Percentiles rank a stretch among this genome's conserved stretches.
Conservation (phyloP, 768 basidiomycete species). For the Suillus variegatus region DNA sequence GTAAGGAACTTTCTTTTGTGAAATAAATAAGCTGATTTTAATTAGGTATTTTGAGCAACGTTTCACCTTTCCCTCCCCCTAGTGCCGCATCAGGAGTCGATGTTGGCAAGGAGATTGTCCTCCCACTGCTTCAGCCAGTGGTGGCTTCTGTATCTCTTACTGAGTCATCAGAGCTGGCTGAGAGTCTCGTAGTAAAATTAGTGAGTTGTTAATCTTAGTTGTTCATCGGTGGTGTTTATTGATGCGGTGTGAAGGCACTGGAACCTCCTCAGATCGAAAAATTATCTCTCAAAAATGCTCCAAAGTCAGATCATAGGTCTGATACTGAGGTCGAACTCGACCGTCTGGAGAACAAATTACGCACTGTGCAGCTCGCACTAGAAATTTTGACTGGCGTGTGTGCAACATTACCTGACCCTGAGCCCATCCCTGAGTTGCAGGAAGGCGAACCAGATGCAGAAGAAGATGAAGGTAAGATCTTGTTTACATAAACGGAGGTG, state of each 20-base stretch:
- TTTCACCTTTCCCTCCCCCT: slow-evolving; percentile 74
- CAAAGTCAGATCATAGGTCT: slow-evolving; percentile 78
- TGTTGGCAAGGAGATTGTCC: slow-evolving; percentile 67
- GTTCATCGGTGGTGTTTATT: background rate
- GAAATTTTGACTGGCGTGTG: slow-evolving; percentile 89
- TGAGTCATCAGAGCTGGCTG: slow-evolving; percentile 49
- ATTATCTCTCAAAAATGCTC: slow-evolving; percentile 60
- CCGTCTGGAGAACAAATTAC: slow-evolving; percentile 65
- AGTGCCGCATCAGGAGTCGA: slow-evolving; percentile 62
- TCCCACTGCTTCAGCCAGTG: slow-evolving; percentile 70
- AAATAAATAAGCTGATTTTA: slow-evolving; percentile 3
- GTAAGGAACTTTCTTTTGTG: slow-evolving; percentile 39
- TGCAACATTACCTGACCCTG: slow-evolving; percentile 83
- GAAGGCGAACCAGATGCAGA: slow-evolving; percentile 35
- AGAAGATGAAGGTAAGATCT: slow-evolving; percentile 36
- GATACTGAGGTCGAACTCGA: slow-evolving; percentile 70
- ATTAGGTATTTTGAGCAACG: slow-evolving; percentile 73
- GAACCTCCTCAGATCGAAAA: slow-evolving; percentile 55
- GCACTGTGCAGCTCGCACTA: slow-evolving; percentile 78
- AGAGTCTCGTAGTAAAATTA: slow-evolving; percentile 52
- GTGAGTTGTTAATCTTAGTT: slow-evolving; percentile 33
- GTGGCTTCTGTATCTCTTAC: slow-evolving; percentile 59
- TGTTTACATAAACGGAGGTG: slow-evolving; percentile 26
- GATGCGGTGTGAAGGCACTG: slow-evolving; percentile 36
- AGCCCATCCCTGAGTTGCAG: slow-evolving; percentile 52